Conservation (phyloP, 2,329 filamentous ascomycete genomes). For the Sporothrix variecibatus region DNA sequence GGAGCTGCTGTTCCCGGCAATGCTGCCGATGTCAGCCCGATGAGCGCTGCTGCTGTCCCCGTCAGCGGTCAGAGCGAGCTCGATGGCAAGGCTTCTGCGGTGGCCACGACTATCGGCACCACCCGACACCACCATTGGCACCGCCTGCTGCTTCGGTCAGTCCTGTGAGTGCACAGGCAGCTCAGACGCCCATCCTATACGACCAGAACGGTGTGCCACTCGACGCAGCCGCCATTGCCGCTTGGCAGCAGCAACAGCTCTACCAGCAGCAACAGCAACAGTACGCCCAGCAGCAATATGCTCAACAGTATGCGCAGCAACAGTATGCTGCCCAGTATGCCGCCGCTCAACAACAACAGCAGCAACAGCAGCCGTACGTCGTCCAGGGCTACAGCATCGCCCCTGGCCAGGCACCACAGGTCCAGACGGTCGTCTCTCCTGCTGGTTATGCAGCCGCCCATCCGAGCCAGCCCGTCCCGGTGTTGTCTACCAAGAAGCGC, state of each 20-base stretch:
- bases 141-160: background rate
- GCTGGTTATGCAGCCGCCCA: conserved; percentile 15
- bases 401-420: conserved; percentile 15
- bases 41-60: background rate
- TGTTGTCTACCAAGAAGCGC: conserved; percentile 25
- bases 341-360: background rate
- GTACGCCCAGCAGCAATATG: conserved; percentile 2
- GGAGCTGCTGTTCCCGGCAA: background rate
- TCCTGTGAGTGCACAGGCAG: background rate
- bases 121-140: background rate
- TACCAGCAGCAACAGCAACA: background rate
- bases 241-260: background rate
- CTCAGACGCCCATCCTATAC: background rate
- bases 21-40: background rate
- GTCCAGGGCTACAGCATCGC: conserved; percentile 21
- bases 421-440: background rate
- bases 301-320: background rate
- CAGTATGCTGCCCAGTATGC: conserved; percentile 6
- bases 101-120: background rate
- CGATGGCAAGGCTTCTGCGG: conserved; percentile 12
- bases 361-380: conserved; percentile 17
- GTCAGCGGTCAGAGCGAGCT: conserved; percentile 20
- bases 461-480: conserved; percentile 21
- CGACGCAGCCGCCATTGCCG: background rate
- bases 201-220: background rate